Evolutionary conservation across 768 basidiomycete genomes (phyloP).

Genomic region (Tylopilus vinaceipallidus): DNA sequence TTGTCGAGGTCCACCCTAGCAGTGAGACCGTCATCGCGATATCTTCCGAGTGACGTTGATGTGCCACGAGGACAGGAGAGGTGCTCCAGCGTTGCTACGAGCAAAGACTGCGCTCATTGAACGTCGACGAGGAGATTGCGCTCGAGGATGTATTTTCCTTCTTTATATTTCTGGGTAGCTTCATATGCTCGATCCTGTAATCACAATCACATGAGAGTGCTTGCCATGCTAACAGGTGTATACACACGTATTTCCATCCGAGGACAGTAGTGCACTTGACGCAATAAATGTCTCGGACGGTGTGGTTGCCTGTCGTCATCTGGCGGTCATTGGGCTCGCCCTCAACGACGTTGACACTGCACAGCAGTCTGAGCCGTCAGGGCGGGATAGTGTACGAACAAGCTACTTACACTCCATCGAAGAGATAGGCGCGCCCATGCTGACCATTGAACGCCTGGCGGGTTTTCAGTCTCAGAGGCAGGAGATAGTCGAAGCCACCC

Average conservation of each 20-base stretch:
- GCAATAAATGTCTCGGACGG: conserved; percentile 94
- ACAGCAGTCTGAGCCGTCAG: conserved; percentile 5
- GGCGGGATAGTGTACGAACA: conserved; percentile 13
- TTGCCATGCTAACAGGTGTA: not conserved
- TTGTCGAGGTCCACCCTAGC: conserved; percentile 16
- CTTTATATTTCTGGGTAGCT: conserved; percentile 91
- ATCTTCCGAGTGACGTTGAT: conserved; percentile 12
- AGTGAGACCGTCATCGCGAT: conserved; percentile 13
- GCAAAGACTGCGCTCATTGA: conserved; percentile 46
- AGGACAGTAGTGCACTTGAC: conserved; percentile 81
- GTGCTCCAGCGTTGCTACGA: conserved; percentile 8
- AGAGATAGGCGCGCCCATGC: conserved; percentile 93
- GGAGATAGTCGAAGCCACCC: conserved; percentile 25
- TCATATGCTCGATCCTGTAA: conserved; percentile 91
- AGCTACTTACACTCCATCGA: conserved; percentile 81
- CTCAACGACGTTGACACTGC: conserved; percentile 87
- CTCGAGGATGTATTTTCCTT: conserved; percentile 97
- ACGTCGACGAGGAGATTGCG: conserved; percentile 86
- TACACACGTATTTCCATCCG: conserved; percentile 95
- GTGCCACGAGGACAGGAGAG: conserved; percentile 6
- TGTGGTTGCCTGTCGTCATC: conserved; percentile 97
- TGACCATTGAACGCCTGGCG: conserved; percentile 93
- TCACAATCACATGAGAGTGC: conserved; percentile 3
- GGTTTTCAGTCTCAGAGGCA: conserved; percentile 13
- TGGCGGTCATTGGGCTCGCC: conserved; percentile 88